Evolutionary conservation across 441 rosid species (phyloP).

Genomic region (Euphorbia corollata): DNA sequence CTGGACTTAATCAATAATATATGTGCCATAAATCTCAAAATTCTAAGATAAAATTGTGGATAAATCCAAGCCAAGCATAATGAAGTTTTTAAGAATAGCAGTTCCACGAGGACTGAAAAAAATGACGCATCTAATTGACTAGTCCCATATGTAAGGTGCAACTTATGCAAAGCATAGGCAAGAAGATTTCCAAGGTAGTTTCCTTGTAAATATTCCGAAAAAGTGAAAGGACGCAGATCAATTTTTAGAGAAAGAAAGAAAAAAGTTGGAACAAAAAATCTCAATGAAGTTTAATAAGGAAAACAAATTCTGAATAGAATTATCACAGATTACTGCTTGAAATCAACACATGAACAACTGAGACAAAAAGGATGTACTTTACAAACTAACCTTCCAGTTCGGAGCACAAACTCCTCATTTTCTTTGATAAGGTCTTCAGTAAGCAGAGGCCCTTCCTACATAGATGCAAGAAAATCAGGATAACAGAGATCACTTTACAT

Average conservation of each 20-base stretch:
- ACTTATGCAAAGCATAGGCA: background rate
- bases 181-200: conserved; percentile 1
- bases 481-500: conserved; percentile 17
- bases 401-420: conserved; percentile 90
- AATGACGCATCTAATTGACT: conserved; percentile 5
- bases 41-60: background rate
- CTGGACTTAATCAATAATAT: background rate
- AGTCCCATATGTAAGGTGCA: background rate
- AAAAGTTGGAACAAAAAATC: background rate
- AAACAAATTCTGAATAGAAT: background rate
- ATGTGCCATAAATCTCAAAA: background rate
- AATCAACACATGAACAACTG: background rate
- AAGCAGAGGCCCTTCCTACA: conserved; percentile 85
- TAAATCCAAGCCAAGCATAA: background rate
- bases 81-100: background rate
- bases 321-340: conserved; percentile 10
- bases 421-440: conserved; percentile 93
- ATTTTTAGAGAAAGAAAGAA: background rate
- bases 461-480: conserved; percentile 21
- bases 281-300: background rate
- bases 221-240: conserved; percentile 1
- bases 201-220: background rate
- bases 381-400: conserved; percentile 78
- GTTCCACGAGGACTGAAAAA: background rate
- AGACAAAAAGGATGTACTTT: background rate